Percentiles rank a stretch among this genome's conserved stretches.
These are phyloP conservation scores for Saturnispora bothae DNA, from an alignment of 805 yeast genomes.

Conservation along the genomic window DNA sequence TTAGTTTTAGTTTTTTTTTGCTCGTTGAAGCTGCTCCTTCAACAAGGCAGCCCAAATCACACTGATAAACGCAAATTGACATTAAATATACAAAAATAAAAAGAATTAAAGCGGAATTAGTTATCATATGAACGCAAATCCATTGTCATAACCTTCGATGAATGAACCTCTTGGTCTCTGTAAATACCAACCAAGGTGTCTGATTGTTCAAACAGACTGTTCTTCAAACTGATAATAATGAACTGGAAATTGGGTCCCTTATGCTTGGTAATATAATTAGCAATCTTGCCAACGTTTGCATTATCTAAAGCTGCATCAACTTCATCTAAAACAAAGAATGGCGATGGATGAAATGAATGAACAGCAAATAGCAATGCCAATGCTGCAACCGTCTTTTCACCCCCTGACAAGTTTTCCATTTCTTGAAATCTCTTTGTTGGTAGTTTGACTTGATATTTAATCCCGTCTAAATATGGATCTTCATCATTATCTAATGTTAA, in stretches of 20 bases:
- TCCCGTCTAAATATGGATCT: constrained; percentile 77
- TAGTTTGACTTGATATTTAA: constrained; percentile 90
- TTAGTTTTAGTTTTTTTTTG: too few relatives aligned
- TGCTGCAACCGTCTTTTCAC: constrained; percentile 95
- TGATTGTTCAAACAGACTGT: constrained; percentile 74
- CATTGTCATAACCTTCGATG: constrained; percentile 63
- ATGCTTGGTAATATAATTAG: constrained; percentile 69
- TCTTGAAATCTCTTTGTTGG: constrained; percentile 89
- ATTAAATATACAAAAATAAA: too few relatives aligned
- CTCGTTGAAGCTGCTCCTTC: too few relatives aligned
- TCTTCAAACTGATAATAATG: constrained; percentile 86
- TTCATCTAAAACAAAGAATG: constrained; percentile 92
- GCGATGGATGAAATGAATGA: constrained; percentile 86
- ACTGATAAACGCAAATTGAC: too few relatives aligned
- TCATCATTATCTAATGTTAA: constrained; percentile 80
- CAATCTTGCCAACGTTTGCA: constrained; percentile 75
- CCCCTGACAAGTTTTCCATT: constrained; percentile 89
- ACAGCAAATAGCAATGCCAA: constrained; percentile 84
- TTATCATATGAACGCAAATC: constrained; percentile 54
- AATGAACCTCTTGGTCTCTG: constrained; percentile 63
- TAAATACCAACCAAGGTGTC: constrained; percentile 91
- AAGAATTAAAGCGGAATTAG: too few relatives aligned
- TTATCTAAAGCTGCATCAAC: constrained; percentile 97
- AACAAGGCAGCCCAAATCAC: too few relatives aligned
- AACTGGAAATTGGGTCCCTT: constrained; percentile 78